Base-by-base conservation (phyloP, 2,329 filamentous ascomycete species). In the Teratosphaeriaceae sp. region DNA sequence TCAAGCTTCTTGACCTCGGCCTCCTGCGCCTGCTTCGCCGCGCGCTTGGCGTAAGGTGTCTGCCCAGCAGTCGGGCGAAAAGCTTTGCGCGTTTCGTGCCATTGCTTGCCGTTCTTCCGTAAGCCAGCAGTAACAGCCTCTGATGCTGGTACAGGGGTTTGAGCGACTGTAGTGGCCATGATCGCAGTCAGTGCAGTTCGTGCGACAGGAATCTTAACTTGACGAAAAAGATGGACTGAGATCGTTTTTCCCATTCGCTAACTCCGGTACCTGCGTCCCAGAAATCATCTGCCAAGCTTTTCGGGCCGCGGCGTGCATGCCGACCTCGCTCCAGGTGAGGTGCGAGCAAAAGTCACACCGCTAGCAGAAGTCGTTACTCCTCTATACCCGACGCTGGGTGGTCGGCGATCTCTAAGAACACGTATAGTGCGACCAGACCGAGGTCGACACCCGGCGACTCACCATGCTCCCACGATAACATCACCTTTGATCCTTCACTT, bases 61-160 rank as follows among this genome's bases (percentile, higher is more conserved):
- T 88, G 76, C 20, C 89, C 88, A 8, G 84, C 75, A 12, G 72
- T 80, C 3, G 87, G 90, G 29, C 92, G 83, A 67, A 97, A 97
- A 1, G 92, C 80, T 50, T 83, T 85, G 64, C 88, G 90, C 21
- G 78, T 74, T 41, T 76, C 73, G 63, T 94, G 88, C 92, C 92
- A 98, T 71, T 94, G 86, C 72, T 97, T 96, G 63, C 92, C 92
- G 71, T 94, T 95, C 65, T 84, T 84, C 57, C 87, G 84, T 76
- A 92, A 83, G 50, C 87, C 65, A 68, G 69, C n/a, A n/a, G n/a
- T n/a, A n/a, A 47, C 50, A 15, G 48, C 46, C 15, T 27, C 26
- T 11, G 46, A 59, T 55, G 72, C 73, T 34, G 58, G 50, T 16
- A 50, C 29, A 2, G 60, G 53, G n/a, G 61, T 62, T 54, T 58